A percentile compares a stretch with the other conserved stretches of the same genome.
These are phyloP conservation scores for Lepidium sativum DNA, from an alignment of 345 rosid species.

Conservation along the genomic window DNA sequence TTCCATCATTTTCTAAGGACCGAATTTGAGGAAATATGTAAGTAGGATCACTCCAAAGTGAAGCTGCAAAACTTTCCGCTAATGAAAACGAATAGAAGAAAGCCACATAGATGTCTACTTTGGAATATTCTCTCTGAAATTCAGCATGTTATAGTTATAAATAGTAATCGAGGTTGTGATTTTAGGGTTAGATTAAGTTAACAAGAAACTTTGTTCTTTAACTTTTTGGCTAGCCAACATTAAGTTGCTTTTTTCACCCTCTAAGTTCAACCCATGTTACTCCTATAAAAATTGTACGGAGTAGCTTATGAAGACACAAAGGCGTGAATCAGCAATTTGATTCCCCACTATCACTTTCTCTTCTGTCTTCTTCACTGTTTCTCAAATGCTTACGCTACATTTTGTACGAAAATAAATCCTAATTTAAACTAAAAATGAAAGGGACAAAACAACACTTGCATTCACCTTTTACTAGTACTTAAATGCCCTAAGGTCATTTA, in stretches of 20 bases:
- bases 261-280: constrained; percentile 27
- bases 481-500: constrained; percentile 16
- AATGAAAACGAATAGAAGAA: neutral
- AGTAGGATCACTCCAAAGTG: neutral
- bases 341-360: constrained; percentile 25
- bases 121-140: constrained; percentile 19
- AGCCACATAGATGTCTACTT: constrained; percentile 13
- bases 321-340: constrained; percentile 27
- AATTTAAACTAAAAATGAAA: constrained; percentile 8
- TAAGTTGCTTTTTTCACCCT: constrained; percentile 21
- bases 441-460: constrained; percentile 26
- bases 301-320: constrained; percentile 25
- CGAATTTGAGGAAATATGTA: neutral
- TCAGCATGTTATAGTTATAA: constrained; percentile 7
- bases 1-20: neutral
- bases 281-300: constrained; percentile 23
- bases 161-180: constrained; percentile 21
- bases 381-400: constrained; percentile 22
- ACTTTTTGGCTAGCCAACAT: constrained; percentile 26
- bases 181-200: constrained; percentile 12
- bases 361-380: constrained; percentile 13
- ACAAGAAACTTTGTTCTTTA: constrained; percentile 17
- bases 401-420: constrained; percentile 14
- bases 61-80: constrained; percentile 1
- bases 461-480: constrained; percentile 19